phyloP scores from a whole-genome alignment of 2,329 filamentous ascomycete species.

The Cadophora luteo-olivacea region DNA sequence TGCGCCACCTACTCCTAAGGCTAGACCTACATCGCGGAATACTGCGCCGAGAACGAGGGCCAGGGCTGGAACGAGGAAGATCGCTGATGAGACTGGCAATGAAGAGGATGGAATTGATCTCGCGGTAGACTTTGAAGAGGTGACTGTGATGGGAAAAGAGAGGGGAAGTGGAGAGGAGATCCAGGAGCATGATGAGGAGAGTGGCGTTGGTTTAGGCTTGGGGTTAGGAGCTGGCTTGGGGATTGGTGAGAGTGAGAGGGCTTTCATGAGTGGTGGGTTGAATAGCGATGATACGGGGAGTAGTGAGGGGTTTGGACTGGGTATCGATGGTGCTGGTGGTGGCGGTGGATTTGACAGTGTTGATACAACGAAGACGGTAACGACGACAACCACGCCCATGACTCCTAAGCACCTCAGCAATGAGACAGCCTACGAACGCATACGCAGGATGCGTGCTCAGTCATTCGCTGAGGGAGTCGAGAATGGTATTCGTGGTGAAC shows the following conservation, averaged over 20 bases:
- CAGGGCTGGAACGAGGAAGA: no score
- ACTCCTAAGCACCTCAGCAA: neutral
- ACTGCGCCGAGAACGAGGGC: neutral
- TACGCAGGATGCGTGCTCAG: neutral
- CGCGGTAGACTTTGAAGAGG: neutral
- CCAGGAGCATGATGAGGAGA: neutral
- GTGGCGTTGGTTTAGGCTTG: neutral
- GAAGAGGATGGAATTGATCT: neutral
- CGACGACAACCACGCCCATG: no score
- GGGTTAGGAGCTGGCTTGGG: neutral
- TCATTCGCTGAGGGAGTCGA: neutral
- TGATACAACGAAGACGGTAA: neutral
- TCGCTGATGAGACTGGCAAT: neutral
- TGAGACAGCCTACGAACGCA: neutral
- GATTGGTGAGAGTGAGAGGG: neutral
- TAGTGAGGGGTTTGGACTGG: neutral
- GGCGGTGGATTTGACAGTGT: neutral
- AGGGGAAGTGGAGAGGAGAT: neutral
- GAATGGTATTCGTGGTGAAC: neutral
- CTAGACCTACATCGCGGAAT: no score
- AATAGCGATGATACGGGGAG: constrained; percentile 8
- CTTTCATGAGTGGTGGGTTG: neutral
- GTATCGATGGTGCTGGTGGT: neutral
- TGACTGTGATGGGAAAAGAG: neutral
- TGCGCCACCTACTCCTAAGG: no score